These are phyloP conservation scores for Claviceps sp. DNA, from an alignment of 2,329 filamentous ascomycete species.

Conservation along the genomic window DNA sequence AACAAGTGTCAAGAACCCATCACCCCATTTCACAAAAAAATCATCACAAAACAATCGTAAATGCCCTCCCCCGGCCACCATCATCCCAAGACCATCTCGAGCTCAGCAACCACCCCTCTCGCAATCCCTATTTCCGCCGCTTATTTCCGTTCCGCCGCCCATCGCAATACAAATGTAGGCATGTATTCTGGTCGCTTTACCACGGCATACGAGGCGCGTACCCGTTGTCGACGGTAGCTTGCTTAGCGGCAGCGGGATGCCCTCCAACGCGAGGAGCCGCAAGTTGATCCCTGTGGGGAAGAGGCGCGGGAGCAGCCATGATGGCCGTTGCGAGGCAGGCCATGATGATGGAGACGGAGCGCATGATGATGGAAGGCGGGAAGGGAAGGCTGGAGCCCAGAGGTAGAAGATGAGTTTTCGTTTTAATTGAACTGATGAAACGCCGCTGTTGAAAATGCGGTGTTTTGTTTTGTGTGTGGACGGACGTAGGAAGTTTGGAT, in stretches of 20 bases:
- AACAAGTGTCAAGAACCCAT: too few relatives aligned
- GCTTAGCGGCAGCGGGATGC: neutral
- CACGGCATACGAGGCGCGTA: neutral
- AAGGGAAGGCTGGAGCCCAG: too few relatives aligned
- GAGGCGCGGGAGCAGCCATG: slow-evolving; percentile 1
- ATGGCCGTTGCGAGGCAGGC: slow-evolving; percentile 2
- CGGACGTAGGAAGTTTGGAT: too few relatives aligned
- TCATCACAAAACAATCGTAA: too few relatives aligned
- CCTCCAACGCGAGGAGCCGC: neutral
- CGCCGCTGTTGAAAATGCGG: too few relatives aligned
- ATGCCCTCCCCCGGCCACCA: too few relatives aligned
- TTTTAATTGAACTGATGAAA: too few relatives aligned
- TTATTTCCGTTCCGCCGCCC: neutral
- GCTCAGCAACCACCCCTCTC: neutral
- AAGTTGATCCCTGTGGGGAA: slow-evolving; percentile 3
- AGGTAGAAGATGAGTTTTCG: too few relatives aligned
- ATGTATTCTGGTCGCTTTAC: neutral
- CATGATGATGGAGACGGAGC: slow-evolving; percentile 1
- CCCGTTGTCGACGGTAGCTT: slow-evolving; percentile 1
- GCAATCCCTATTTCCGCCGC: neutral
- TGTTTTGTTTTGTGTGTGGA: neutral
- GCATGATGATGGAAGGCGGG: neutral
- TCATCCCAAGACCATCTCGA: too few relatives aligned
- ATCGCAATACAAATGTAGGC: too few relatives aligned
- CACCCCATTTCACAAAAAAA: too few relatives aligned